Evolutionary conservation across 2,329 filamentous ascomycete genomes (phyloP), one percentile per base, ranked within the genome.

Genomic region (Xylariaceae sp.): DNA sequence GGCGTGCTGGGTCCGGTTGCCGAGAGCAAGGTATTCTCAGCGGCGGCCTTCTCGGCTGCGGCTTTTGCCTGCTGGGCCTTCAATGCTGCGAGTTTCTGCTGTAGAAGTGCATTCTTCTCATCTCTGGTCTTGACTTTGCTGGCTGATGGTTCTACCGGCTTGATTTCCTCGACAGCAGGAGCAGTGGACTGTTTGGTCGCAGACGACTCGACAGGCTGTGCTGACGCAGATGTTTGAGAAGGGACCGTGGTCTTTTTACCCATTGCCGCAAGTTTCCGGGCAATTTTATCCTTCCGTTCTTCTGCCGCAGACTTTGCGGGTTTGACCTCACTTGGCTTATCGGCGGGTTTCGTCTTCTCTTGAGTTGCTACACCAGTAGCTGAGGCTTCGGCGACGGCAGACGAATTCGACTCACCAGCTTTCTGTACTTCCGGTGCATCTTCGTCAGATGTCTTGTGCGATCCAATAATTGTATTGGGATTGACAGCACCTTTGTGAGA

Each of bases 31-130:
- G 11, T 11, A 26, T 6, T 26, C 22, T 26, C 22, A 11, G 22
- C 22, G 6, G 22, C 22, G 11, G 49, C 52, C 24, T 55, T 58
- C 13, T 57, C 51, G 9, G 61, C 52, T 41, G 55, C 44, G 12
- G 52, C 38, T 39, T 56, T 53, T 28, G 59, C 53, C 37, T 59
- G 55, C 30, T 52, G 68, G 52, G 79, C 82, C 51, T 81, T 80
- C 17, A 93, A 66, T 17, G 84, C 84, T 45, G 89, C 87, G 57
- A 95, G 83, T 51, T 88, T 89, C 57, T 88, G 79, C 49, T 87
- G 81, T 35, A 90, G 73, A 24, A 89, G 66, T 44, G 74, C 76
- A 43, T 87, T 87, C 45, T 87, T 95, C 50, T 89, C 58, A 30
- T 58, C 57, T 33, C 55, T 52, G 1, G 78, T 79, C 56, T 83